Evolutionary conservation across 306 rosid genomes (phyloP).

Genomic region (Casuarina glauca): DNA sequence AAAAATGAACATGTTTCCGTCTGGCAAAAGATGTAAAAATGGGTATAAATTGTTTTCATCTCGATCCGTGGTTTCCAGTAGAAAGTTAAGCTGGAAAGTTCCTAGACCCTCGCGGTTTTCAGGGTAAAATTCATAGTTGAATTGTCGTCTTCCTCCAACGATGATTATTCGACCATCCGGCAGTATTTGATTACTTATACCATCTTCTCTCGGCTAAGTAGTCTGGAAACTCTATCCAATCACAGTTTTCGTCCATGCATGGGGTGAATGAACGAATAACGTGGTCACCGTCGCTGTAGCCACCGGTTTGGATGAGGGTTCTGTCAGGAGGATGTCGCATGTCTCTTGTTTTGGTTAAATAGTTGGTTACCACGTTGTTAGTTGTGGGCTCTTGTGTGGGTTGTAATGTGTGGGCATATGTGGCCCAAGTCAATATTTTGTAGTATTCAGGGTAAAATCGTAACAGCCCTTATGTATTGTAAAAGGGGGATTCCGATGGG

Average conservation of each 20-base stretch:
- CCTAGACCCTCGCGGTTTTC: neutral
- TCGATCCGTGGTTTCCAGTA: constrained; percentile 50
- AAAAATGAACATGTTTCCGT: constrained; percentile 81
- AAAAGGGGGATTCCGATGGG: no score
- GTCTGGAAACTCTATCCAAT: constrained; percentile 64
- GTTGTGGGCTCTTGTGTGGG: no score
- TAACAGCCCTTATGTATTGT: no score
- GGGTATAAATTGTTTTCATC: constrained; percentile 78
- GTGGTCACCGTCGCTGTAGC: constrained; percentile 66
- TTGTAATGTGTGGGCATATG: no score
- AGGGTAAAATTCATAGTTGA: constrained; percentile 73
- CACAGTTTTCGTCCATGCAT: constrained; percentile 50
- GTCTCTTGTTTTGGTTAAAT: no score
- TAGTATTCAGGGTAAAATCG: no score
- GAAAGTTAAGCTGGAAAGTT: constrained; percentile 31
- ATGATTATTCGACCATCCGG: constrained; percentile 68
- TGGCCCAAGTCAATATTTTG: no score
- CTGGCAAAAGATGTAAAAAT: constrained; percentile 70
- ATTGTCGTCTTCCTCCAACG: constrained; percentile 73
- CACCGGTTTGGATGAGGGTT: constrained; percentile 75
- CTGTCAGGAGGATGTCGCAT: constrained; percentile 68
- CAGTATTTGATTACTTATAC: constrained; percentile 64
- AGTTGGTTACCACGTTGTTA: no score
- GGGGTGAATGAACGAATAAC: constrained; percentile 61
- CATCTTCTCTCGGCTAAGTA: constrained; percentile 62